Base-by-base conservation (phyloP, 2,329 filamentous ascomycete genomes). In the Blumeria hordei region DNA sequence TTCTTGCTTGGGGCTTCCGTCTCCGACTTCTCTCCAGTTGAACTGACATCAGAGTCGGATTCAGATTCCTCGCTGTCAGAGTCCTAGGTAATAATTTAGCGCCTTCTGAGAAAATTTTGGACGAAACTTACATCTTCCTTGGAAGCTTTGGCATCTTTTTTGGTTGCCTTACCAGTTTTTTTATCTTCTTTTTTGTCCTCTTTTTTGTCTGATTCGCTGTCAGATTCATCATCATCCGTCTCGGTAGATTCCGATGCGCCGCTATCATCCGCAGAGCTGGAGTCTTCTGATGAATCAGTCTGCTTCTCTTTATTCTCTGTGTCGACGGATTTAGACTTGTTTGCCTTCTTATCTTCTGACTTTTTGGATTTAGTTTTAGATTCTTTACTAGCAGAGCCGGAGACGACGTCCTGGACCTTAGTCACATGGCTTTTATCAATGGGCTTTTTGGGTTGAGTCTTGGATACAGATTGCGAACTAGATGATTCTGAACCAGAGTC, bases 1-100 rank as follows among this genome's bases (percentile, higher is more conserved):
- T 78, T 78, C 70, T 77, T 78, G 63, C 69, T 70, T 59, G 70
- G 68, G 57, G 61, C 64, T 43, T 64, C 62, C 34, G 56, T 57
- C 36, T 64, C 62, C 41, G 52, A 56, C 16, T 21, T 21, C 12
- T 49, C 21, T 2, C 57, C 58, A 28, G 57, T 58, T 34, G 57
- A 59, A 44, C 58, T 57, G 36, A 58, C 60, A 32, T 56, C 62
- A 43, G 59, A 59, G 36, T 56, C 63, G 52, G 60, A 62, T 36
- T 57, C 61, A 57, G 57, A 54, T 12, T 56, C 56, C 49, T 57
- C 43, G 35, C 32, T 51, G 18, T 53, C 49, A 18, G 54, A 52
- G 14, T 43, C 12, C 18, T 43, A n/a, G 11, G 21, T 28, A 28
- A 2, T 28, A 28, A 28, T 28, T 28, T 28, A 28, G 21, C 21